Evolutionary conservation across 2,329 filamentous ascomycete genomes (phyloP).

Genomic region (Didymella lethalis): DNA sequence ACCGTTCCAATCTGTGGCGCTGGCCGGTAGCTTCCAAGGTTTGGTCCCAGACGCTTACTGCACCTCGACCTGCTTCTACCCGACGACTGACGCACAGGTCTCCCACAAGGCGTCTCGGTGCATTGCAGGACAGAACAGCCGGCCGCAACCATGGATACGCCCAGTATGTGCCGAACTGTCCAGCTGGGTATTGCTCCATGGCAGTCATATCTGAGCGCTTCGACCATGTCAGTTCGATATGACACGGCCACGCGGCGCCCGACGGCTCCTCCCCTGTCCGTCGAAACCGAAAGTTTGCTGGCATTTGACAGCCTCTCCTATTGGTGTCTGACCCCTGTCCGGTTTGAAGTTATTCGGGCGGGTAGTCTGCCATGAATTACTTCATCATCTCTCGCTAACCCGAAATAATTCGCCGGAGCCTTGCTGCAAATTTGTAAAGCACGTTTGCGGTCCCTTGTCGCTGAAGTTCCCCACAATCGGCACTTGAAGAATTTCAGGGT

Average conservation of each 20-base stretch:
- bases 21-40: slow-evolving; percentile 18
- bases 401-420: slow-evolving; percentile 12
- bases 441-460: slow-evolving; percentile 15
- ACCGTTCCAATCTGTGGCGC: slow-evolving; percentile 28
- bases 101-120: slow-evolving; percentile 17
- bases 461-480: slow-evolving; percentile 15
- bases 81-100: slow-evolving; percentile 21
- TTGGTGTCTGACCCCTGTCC: slow-evolving; percentile 19
- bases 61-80: slow-evolving; percentile 21
- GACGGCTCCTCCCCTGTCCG: slow-evolving; percentile 28
- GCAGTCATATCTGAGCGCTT: slow-evolving; percentile 10
- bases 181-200: slow-evolving; percentile 1
- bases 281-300: slow-evolving; percentile 15
- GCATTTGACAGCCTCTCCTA: slow-evolving; percentile 4
- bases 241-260: slow-evolving; percentile 39
- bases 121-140: neutral
- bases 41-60: slow-evolving; percentile 25
- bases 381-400: slow-evolving; percentile 23
- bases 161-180: neutral
- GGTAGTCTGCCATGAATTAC: slow-evolving; percentile 21
- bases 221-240: slow-evolving; percentile 30
- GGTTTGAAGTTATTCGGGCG: slow-evolving; percentile 20
- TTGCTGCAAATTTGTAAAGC: slow-evolving; percentile 21
- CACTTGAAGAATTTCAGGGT: slow-evolving; percentile 22
- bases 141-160: neutral